These are phyloP conservation scores for Nothophoma quercina DNA, from an alignment of 2,329 filamentous ascomycete genomes.

Conservation along the genomic window DNA sequence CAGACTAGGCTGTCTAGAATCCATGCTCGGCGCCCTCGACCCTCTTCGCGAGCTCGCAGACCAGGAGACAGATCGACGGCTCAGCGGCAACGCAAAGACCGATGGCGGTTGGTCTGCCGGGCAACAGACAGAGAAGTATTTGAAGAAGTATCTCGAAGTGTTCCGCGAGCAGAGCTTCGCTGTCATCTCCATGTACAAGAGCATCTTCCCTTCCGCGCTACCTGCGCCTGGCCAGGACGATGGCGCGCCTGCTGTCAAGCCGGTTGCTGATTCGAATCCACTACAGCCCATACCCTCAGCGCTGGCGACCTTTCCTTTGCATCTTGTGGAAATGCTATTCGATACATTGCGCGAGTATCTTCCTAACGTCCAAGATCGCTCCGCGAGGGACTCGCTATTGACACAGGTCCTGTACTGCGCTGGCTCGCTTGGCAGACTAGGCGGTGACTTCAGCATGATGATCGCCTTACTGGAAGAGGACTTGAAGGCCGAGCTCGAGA, in stretches of 20 bases:
- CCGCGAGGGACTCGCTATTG: conserved; percentile 82
- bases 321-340: conserved; percentile 81
- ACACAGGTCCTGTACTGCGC: conserved; percentile 95
- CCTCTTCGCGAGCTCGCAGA: conserved; percentile 89
- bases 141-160: conserved; percentile 96
- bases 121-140: conserved; percentile 90
- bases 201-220: conserved; percentile 75
- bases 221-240: conserved; percentile 48
- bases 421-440: conserved; percentile 85
- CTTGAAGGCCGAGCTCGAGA: conserved; percentile 48
- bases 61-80: conserved; percentile 70
- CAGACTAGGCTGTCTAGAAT: conserved; percentile 78
- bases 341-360: conserved; percentile 79
- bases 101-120: conserved; percentile 70
- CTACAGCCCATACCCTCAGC: conserved; percentile 72
- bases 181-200: conserved; percentile 92
- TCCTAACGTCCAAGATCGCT: conserved; percentile 80
- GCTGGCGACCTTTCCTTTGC: conserved; percentile 82
- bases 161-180: conserved; percentile 97
- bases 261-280: conserved; percentile 37
- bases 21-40: conserved; percentile 81
- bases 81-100: conserved; percentile 38
- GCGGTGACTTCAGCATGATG: conserved; percentile 91
- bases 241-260: conserved; percentile 34
- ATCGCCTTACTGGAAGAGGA: conserved; percentile 69